Conservation (phyloP, 495 filamentous ascomycete species). For the Hypomontagnella monticulosa region DNA sequence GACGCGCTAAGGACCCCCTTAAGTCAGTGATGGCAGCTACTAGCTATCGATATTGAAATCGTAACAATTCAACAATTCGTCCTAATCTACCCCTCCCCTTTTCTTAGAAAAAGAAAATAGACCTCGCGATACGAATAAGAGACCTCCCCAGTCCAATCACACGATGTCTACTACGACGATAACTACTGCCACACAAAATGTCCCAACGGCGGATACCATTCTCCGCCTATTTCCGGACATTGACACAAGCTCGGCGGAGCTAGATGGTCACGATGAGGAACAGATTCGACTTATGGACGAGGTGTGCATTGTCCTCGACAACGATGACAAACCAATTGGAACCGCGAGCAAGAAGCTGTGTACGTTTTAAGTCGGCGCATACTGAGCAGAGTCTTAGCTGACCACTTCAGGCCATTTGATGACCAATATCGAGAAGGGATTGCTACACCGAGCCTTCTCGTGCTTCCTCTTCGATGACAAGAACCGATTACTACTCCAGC, state of each 20-base stretch:
- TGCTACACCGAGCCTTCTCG: conserved; percentile 97
- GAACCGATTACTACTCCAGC: conserved; percentile 89
- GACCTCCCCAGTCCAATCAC: conserved; percentile 11
- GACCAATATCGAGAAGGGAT: conserved; percentile 94
- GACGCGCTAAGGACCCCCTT: conserved; percentile 1
- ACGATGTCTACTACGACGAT: conserved; percentile 51
- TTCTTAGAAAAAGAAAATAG: conserved; percentile 3
- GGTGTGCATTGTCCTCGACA: conserved; percentile 95
- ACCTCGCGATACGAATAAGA: background rate
- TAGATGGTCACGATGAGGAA: conserved; percentile 94
- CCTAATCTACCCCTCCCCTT: conserved; percentile 11
- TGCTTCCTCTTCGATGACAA: conserved; percentile 97
- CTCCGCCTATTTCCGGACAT: conserved; percentile 94
- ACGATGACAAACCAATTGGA: conserved; percentile 92
- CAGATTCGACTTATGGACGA: conserved; percentile 99
- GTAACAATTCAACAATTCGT: conserved; percentile 8
- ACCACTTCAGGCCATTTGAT: conserved; percentile 84
- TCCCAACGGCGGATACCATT: conserved; percentile 86
- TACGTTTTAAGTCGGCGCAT: conserved; percentile 56
- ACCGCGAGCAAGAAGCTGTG: conserved; percentile 98
- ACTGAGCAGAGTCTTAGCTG: conserved; percentile 7
- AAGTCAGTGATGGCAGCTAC: background rate
- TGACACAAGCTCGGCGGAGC: conserved; percentile 79
- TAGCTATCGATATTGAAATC: conserved; percentile 25
- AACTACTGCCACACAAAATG: conserved; percentile 51